phyloP scores from a whole-genome alignment of 177 flowering plant genomes.

The Tripterygium wilfordii region DNA sequence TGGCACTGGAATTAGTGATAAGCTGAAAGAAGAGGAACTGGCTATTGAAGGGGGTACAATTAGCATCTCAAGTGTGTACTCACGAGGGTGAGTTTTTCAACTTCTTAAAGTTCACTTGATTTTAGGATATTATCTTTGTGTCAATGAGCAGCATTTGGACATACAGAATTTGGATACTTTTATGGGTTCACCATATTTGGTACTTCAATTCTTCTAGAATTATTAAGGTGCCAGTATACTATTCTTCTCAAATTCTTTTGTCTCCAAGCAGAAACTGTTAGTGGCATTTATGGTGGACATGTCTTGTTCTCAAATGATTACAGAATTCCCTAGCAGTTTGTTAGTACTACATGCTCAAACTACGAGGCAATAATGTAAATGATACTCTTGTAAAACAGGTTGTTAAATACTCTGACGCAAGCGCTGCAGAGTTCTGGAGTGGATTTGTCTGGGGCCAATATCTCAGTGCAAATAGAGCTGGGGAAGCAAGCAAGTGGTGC shows the following conservation, averaged over 20 bases:
- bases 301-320: too few relatives aligned
- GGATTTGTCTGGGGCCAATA: slow-evolving; percentile 81
- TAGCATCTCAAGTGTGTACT: slow-evolving; percentile 56
- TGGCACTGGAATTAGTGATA: slow-evolving; percentile 16
- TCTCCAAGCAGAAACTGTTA: too few relatives aligned
- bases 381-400: slow-evolving; percentile 34
- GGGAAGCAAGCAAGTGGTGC: slow-evolving; percentile 54
- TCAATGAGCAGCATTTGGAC: too few relatives aligned
- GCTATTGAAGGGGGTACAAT: slow-evolving; percentile 59
- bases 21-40: slow-evolving; percentile 33
- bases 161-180: too few relatives aligned
- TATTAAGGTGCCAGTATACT: too few relatives aligned
- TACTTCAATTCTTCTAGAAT: too few relatives aligned
- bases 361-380: background rate
- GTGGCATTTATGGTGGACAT: too few relatives aligned
- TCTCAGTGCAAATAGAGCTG: slow-evolving; percentile 87
- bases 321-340: too few relatives aligned
- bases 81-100: slow-evolving; percentile 45
- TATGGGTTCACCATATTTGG: too few relatives aligned
- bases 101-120: background rate
- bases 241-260: too few relatives aligned
- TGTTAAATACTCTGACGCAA: slow-evolving; percentile 70
- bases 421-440: slow-evolving; percentile 86
- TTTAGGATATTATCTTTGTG: background rate
- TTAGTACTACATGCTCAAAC: too few relatives aligned